Evolutionary conservation across 805 yeast species (phyloP).

Genomic region (Teunomyces stri): DNA sequence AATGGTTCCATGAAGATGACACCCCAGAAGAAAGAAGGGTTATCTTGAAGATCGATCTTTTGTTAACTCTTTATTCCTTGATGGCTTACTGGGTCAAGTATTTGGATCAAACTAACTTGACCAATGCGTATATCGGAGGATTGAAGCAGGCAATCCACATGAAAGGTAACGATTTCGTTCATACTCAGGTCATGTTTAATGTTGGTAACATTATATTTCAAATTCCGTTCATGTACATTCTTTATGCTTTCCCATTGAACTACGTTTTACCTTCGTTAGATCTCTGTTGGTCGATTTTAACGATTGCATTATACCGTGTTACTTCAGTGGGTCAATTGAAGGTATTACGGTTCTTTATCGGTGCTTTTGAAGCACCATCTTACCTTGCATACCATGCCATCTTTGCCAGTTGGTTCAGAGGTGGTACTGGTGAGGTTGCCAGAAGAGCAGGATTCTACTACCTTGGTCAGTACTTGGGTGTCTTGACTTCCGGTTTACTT

Average conservation of each 20-base stretch:
- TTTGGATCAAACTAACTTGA: conserved; percentile 57
- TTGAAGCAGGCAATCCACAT: conserved; percentile 55
- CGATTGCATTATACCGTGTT: conserved; percentile 53
- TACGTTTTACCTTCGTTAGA: conserved; percentile 55
- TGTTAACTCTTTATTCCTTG: conserved; percentile 32
- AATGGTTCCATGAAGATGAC: conserved; percentile 53
- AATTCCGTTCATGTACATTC: conserved; percentile 57
- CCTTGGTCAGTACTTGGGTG: conserved; percentile 61
- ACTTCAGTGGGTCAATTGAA: conserved; percentile 50
- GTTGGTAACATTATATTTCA: conserved; percentile 62
- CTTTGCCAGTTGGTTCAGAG: conserved; percentile 27
- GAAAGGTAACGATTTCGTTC: conserved; percentile 60
- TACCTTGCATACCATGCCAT: conserved; percentile 35
- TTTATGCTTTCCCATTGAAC: conserved; percentile 56
- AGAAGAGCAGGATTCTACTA: conserved; percentile 64
- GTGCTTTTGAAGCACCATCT: conserved; percentile 66
- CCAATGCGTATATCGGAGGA: conserved; percentile 66
- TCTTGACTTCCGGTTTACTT: conserved; percentile 59
- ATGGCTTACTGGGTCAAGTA: conserved; percentile 64
- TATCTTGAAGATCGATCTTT: conserved; percentile 30
- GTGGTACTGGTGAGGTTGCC: conserved; percentile 46
- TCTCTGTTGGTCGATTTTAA: conserved; percentile 65
- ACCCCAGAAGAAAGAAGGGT: conserved; percentile 36
- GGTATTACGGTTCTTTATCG: conserved; percentile 65
- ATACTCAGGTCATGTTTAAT: conserved; percentile 56